Base-by-base conservation (phyloP, 805 yeast genomes). In the Kodamaea lidongshanica region DNA sequence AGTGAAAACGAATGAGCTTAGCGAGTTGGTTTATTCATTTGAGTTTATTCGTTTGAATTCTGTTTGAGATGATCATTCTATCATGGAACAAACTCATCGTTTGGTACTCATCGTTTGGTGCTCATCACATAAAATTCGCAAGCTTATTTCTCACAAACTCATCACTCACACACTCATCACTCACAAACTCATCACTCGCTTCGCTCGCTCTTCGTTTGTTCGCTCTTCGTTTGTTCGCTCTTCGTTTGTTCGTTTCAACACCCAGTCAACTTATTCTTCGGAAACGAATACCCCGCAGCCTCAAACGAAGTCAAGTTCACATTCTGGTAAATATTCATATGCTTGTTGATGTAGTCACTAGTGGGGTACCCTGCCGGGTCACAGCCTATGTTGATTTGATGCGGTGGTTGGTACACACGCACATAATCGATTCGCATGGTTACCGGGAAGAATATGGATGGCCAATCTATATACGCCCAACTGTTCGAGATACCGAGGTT, bases 401-500 rank as follows among this genome's bases (percentile, higher is more conserved):
- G 77, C 20, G 63, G 49, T 2, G 95, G 95, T 61, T 89, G 98
- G 56, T 92, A 89, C n/a, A 89, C 50, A 46, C 98, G 75, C 19
- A 89, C 94, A 46, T 81, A 84, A 54, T 89, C 96, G 25, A 89
- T 61, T 34, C 74, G 64, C 77, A 88, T 65, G 2, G 72, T 67
- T 9, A 72, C 72, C 2, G 98, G 98, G 72, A 89, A 89, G 26
- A 59, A 58, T 36, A 87, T 63, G 4, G 77, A 64, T 25, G 77
- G 74, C 96, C 96, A 89, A 59, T 87, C 89, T 39, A 89, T 89
- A 55, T 83, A 85, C 6, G 92, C 84, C 97, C 97, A 89, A 37
- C 77, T 81, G 47, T 79, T 81, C 10, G 96, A 88, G 31, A 89
- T 62, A 67, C 95, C 98, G 60, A 89, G 59, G 55, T 89, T 89